These are phyloP conservation scores for Lipomyces mesembrius DNA, from an alignment of 805 yeast species.

Conservation along the genomic window DNA sequence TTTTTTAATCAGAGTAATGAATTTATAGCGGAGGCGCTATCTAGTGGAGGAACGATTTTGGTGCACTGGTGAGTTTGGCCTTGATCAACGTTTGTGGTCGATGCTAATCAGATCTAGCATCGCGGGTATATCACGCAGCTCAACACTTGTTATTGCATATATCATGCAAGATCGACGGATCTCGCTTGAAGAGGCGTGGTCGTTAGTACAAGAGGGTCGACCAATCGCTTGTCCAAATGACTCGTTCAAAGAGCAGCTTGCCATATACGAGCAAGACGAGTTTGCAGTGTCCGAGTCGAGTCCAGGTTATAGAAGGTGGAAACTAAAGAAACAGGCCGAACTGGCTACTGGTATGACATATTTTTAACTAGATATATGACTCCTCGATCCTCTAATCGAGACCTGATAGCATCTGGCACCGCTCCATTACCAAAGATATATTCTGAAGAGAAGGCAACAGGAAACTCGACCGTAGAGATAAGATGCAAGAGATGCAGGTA, in stretches of 20 bases:
- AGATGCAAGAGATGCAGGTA: constrained; percentile 86
- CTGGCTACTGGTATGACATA: constrained; percentile 41
- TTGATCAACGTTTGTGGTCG: constrained; percentile 50
- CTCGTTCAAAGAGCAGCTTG: constrained; percentile 73
- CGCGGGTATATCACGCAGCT: constrained; percentile 92
- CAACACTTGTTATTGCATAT: constrained; percentile 83
- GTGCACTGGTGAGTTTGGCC: constrained; percentile 48
- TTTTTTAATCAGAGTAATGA: constrained; percentile 63
- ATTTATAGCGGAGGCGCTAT: constrained; percentile 65
- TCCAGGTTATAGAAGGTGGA: constrained; percentile 50
- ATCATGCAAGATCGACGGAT: constrained; percentile 78
- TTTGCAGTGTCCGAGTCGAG: constrained; percentile 43
- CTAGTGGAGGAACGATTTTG: constrained; percentile 44
- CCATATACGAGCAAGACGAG: constrained; percentile 58
- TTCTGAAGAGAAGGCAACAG: constrained; percentile 46
- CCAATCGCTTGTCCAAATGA: constrained; percentile 69
- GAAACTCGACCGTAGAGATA: constrained; percentile 42
- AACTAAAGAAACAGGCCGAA: constrained; percentile 44
- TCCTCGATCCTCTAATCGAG: not conserved
- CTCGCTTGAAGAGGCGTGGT: constrained; percentile 63
- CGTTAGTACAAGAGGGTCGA: constrained; percentile 73
- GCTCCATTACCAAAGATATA: constrained; percentile 46
- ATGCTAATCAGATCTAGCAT: constrained; percentile 66
- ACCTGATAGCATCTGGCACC: constrained; percentile 33
- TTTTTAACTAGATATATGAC: not conserved